Base-by-base conservation (phyloP, 1,284 basidiomycete genomes). In the Mycena citricolor region DNA sequence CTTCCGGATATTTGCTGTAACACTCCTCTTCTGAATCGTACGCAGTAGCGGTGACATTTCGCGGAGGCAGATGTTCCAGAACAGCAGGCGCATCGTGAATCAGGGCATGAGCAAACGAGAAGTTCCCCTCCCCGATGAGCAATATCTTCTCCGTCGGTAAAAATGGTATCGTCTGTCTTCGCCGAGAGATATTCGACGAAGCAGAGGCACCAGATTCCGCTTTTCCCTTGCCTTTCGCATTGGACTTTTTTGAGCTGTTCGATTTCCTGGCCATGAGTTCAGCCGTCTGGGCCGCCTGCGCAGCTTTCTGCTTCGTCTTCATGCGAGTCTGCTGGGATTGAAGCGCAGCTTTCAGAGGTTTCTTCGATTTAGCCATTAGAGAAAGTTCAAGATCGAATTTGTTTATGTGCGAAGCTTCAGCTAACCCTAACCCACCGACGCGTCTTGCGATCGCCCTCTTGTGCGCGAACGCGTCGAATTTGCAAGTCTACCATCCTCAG, bases 111-210 rank as follows among this genome's bases (percentile, higher is more conserved):
- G 94, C 76, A 59, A 94, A 99, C 1, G 93, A 95, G 58, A 99
- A 98, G 64, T 98, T 94, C 20, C 90, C 91, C 69, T 98, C 94
- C n/a, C 95, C 94, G 37, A 98, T 71, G 26, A 97, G 76, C 12
- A 98, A 76, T 34, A 98, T 86, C 31, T 71, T 83, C 61, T 97
- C 91, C 21, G 81, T 82, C 0, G 74, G 57, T 4, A 63, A 67
- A 65, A 94, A 93, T 0, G 93, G 92, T n/a, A 88, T 69, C 1
- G 76, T 83, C 1, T 69, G 65, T 23, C 63, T 68, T n/a, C 54
- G 63, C 33, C 59, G 11, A 8, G 33, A n/a, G n/a, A 20, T 52
- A 46, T 57, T 46, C 13, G 51, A 37, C 29, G 39, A 29, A 24
- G 48, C 49, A n/a, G n/a, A n/a, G n/a, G n/a, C n/a, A n/a, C n/a